Base-by-base conservation (phyloP, 306 rosid genomes). In the Lathyrus tuberosus region DNA sequence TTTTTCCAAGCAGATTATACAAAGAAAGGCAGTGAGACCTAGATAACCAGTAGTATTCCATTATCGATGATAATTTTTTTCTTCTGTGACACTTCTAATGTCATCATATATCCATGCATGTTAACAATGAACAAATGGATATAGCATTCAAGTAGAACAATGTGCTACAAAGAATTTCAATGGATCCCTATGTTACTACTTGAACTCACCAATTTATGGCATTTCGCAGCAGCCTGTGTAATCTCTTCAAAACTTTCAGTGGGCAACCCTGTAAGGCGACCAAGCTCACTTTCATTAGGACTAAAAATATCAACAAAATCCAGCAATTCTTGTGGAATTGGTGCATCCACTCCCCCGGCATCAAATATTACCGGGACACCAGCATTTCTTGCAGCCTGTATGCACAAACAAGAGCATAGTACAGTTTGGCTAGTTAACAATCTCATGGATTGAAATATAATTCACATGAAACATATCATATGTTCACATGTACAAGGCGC, bases 261-360 rank as follows among this genome's bases (percentile, higher is more conserved):
- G 3, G 92, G 75, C 81, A 83, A 72, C 76, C 86, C 88, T 1
- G 97, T 94, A 70, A 90, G 65, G 33, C 95, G 94, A 81, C 67
- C 62, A 65, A 94, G 96, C 75, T 94, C 98, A 62, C 67, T 79
- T 88, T 94, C 97, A 80, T 94, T 94, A 8, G 98, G 97, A 71
- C 96, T 90, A 24, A 94, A 79, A 79, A 90, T 88, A 82, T 88
- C 96, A 52, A 90, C 84, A 71, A 43, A 81, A 60, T 52, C 75
- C 67, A 94, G 69, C 52, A 94, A 83, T 77, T 90, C 92, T 30
- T 49, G 85, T 10, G 98, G 88, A 62, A 94, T 60, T 46, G 89
- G 88, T 9, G 90, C 68, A 79, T 85, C 96, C 46, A 90, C 65
- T 69, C 97, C 98, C 42, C 98, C 96, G 2, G 96, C 97, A 76